phyloP scores from a whole-genome alignment of 805 yeast genomes.

The Ogataea parapolymorpha region DNA sequence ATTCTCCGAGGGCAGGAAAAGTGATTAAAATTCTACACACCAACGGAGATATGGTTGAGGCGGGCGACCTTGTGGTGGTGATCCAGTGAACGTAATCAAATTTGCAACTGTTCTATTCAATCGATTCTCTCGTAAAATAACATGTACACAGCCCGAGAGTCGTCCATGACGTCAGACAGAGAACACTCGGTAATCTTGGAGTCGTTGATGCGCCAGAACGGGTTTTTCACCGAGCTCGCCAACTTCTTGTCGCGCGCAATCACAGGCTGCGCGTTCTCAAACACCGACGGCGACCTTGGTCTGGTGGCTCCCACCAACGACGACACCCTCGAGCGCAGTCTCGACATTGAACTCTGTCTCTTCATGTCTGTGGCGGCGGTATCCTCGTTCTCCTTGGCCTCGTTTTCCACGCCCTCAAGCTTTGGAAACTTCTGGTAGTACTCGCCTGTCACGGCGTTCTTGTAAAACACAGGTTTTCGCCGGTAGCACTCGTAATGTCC shows the following conservation, averaged over 20 bases:
- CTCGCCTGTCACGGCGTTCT: constrained; percentile 31
- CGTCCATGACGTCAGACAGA: constrained; percentile 55
- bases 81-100: constrained; percentile 26
- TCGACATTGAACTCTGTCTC: constrained; percentile 16
- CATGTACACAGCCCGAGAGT: constrained; percentile 79
- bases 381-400: constrained; percentile 1
- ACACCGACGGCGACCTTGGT: constrained; percentile 11
- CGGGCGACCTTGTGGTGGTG: constrained; percentile 93
- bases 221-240: constrained; percentile 51
- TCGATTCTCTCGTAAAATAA: constrained; percentile 69
- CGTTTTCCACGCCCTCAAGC: constrained; percentile 1
- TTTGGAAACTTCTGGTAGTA: constrained; percentile 23
- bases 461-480: constrained; percentile 63
- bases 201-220: constrained; percentile 88
- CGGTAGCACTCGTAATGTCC: constrained; percentile 93
- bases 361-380: constrained; percentile 1
- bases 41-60: constrained; percentile 95
- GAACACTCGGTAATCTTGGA: constrained; percentile 61
- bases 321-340: constrained; percentile 22
- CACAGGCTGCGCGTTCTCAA: constrained; percentile 1
- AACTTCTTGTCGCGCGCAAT: constrained; percentile 41
- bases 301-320: constrained; percentile 19
- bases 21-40: constrained; percentile 69
- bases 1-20: constrained; percentile 66
- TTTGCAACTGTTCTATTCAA: neutral